Conservation (phyloP, 306 rosid species). For the Inga laurina region DNA sequence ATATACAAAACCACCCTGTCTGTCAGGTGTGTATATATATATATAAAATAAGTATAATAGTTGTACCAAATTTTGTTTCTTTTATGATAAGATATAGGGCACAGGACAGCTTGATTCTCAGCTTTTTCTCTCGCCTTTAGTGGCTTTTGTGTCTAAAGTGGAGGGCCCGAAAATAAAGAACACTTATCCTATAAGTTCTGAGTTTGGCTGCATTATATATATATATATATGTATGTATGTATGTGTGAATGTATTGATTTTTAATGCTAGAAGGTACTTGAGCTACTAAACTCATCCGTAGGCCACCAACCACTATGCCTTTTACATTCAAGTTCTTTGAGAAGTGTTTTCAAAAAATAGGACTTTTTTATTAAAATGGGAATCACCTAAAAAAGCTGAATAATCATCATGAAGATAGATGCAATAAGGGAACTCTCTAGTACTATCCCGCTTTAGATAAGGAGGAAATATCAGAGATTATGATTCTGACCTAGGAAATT, state of each 20-base stretch:
- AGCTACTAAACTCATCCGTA: neutral
- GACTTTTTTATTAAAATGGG: neutral
- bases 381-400: neutral
- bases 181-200: neutral
- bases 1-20: slow-evolving; percentile 5
- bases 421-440: neutral
- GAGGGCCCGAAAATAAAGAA: slow-evolving; percentile 5
- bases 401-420: neutral
- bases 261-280: slow-evolving; percentile 22
- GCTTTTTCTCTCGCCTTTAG: neutral
- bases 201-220: neutral
- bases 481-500: slow-evolving; percentile 65
- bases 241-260: neutral
- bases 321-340: neutral
- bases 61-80: neutral
- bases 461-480: neutral
- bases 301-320: neutral
- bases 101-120: neutral
- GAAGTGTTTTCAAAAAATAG: neutral
- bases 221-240: no score
- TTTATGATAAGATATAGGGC: neutral
- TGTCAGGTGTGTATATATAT: neutral
- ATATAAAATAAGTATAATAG: neutral
- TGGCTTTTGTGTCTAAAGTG: neutral
- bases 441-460: neutral